Evolutionary conservation across 495 filamentous ascomycete species (phyloP), one percentile per base, ranked within the genome.

Genomic region (Collariella sp.): DNA sequence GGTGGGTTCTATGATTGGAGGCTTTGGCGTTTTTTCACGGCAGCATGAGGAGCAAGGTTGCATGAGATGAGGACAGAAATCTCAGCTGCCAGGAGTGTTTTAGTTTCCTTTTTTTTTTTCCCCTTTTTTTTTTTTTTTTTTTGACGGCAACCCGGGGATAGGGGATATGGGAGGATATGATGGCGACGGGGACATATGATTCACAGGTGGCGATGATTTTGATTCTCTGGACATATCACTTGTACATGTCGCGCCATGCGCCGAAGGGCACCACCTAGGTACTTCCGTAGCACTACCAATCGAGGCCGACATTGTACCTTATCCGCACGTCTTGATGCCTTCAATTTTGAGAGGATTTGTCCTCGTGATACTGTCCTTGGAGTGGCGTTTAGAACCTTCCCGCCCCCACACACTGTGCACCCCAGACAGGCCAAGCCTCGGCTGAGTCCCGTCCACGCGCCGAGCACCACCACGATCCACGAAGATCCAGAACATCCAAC

Each of bases 221-320:
- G 62, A 67, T 68, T 71, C 63, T 65, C 60, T 69, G 67, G 63
- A 71, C 71, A 74, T 72, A 73, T 65, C 62, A 63, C 26, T 55
- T 60, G 62, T 59, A 64, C 34, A 41, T 57, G 55, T 52, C 54
- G 48, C 15, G 5, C 40, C 40, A 31, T 43, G 43, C 44, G 26
- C 23, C 15, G 35, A 19, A 42, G 35, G 43, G 29, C 23, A 33
- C n/a, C n/a, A n/a, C n/a, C n/a, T n/a, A n/a, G 39, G 11, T 40
- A 12, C 38, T 50, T 46, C 41, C 33, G 16, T 33, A 23, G 33
- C 50, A 54, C 31, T 49, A 38, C 33, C 43, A 42, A 43, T 33
- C n/a, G 44, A 58, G 39, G 45, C 49, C 50, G 45, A 38, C 41
- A 53, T 45, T 31, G 26, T 31, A 31, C 26, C 26, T 31, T 31